Evolutionary conservation across 495 filamentous ascomycete genomes (phyloP).

Genomic region (Aspergillus bridgeri): DNA sequence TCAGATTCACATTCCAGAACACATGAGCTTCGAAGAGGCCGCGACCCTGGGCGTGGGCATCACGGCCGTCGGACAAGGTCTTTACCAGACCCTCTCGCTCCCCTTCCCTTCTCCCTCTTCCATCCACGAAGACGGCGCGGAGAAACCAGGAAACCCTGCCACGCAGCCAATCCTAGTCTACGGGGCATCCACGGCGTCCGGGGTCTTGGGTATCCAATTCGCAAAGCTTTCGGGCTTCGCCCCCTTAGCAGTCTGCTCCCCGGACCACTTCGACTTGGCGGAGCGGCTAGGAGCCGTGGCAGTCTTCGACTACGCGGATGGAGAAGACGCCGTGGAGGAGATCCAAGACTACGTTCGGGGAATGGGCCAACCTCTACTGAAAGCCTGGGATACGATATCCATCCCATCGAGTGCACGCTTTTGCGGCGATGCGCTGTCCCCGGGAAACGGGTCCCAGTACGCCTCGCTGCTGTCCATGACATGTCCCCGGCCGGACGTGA

Average conservation of each 20-base stretch:
- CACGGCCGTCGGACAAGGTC: slow-evolving; percentile 36
- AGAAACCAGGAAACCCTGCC: slow-evolving; percentile 16
- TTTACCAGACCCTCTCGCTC: slow-evolving; percentile 34
- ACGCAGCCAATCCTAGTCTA: slow-evolving; percentile 41
- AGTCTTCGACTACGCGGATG: slow-evolving; percentile 38
- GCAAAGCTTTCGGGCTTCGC: slow-evolving; percentile 37
- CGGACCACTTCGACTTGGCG: slow-evolving; percentile 26
- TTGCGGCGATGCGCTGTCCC: slow-evolving; percentile 38
- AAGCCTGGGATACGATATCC: slow-evolving; percentile 41
- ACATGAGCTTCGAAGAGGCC: slow-evolving; percentile 52
- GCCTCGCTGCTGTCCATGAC: too few relatives aligned
- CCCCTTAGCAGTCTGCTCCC: slow-evolving; percentile 34
- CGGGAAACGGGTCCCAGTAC: too few relatives aligned
- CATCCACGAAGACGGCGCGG: slow-evolving; percentile 19
- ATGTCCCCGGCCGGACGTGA: too few relatives aligned
- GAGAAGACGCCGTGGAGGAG: slow-evolving; percentile 22
- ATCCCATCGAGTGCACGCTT: slow-evolving; percentile 27
- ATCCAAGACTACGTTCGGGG: too few relatives aligned
- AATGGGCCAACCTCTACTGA: slow-evolving; percentile 33
- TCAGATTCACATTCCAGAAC: slow-evolving; percentile 50
- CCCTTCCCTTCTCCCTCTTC: too few relatives aligned
- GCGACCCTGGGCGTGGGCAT: slow-evolving; percentile 55
- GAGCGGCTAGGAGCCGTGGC: slow-evolving; percentile 28
- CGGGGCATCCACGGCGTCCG: slow-evolving; percentile 49
- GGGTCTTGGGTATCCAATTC: slow-evolving; percentile 51